Base-by-base conservation (phyloP, 1,284 basidiomycete species). In the Melanopsichium pennsylvanicum region DNA sequence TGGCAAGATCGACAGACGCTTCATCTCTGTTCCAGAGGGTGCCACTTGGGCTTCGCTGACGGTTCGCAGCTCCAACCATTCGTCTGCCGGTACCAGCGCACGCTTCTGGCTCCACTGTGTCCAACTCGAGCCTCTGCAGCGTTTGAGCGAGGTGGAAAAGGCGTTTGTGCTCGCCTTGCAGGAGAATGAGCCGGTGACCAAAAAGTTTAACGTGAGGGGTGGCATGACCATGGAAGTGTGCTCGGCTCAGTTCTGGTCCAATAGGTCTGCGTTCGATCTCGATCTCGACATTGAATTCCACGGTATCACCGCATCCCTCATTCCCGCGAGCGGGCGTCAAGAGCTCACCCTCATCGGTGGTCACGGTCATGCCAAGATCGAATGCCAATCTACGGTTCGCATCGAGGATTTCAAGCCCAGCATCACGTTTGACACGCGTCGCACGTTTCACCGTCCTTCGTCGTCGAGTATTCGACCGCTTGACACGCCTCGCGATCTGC, bases 71-170 rank as follows among this genome's bases (percentile, higher is more conserved):
- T 51, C 41, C 6, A 72, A 72, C 16, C 79, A 81, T 48, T 70
- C 74, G 27, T 60, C 67, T 7, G 35, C 62, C 1, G 70, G 70
- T 25, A 72, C 80, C n/a, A 71, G 63, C 19, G 79, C 73, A 11
- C 75, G 78, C 12, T 74, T 81, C 60, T 82, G 81, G 81, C 52
- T 81, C 13, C 81, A 81, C 49, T 63, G 75, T 29, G 79, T 82
- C 41, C 79, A 81, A 64, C 57, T 82, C 8, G 68, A 71, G 57
- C 76, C 78, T 23, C 73, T 79, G 31, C 59, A 64, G 34, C 69
- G 81, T 16, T 59, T 81, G 25, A 67, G 67, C 54, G 54, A 76
- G 25, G 72, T 76, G 15, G 80, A 82, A 63, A 62, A 75, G 46
- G 68, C 79, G 5, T 78, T 60, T 21, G 74, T 82, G 18, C 38